phyloP scores from a whole-genome alignment of 2,329 filamentous ascomycete genomes.

The Cladosporium sp. region DNA sequence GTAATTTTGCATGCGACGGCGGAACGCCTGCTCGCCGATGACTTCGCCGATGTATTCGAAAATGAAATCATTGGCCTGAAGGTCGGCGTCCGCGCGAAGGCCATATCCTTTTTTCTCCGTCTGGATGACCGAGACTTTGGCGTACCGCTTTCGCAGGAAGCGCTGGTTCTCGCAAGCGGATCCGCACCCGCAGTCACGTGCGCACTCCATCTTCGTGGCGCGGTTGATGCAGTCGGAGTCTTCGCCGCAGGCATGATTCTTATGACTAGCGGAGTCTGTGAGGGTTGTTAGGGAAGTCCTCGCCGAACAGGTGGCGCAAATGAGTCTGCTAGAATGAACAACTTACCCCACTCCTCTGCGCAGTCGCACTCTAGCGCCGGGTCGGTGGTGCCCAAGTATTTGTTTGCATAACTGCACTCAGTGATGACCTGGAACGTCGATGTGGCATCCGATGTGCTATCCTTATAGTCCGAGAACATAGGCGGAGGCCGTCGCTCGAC shows the following conservation, averaged over 20 bases:
- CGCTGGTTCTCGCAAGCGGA: slow-evolving; percentile 86
- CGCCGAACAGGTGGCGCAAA: slow-evolving; percentile 4
- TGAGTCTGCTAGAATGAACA: no score
- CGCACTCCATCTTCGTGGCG: slow-evolving; percentile 95
- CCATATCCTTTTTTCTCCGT: slow-evolving; percentile 98
- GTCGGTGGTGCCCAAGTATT: slow-evolving; percentile 84
- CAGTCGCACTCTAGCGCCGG: slow-evolving; percentile 95
- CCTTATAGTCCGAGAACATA: slow-evolving; percentile 68
- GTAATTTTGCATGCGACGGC: slow-evolving; percentile 85
- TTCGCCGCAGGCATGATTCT: slow-evolving; percentile 84
- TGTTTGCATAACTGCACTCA: slow-evolving; percentile 85
- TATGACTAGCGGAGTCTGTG: slow-evolving; percentile 44
- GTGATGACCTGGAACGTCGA: slow-evolving; percentile 72
- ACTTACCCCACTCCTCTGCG: slow-evolving; percentile 86
- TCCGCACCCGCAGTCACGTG: slow-evolving; percentile 81
- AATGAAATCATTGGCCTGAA: slow-evolving; percentile 83
- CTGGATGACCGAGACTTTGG: slow-evolving; percentile 88
- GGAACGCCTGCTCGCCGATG: slow-evolving; percentile 86
- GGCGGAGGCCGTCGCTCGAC: slow-evolving; percentile 54
- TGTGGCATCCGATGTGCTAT: slow-evolving; percentile 71
- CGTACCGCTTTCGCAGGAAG: slow-evolving; percentile 85
- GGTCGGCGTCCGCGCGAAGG: slow-evolving; percentile 69
- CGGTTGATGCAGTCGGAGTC: slow-evolving; percentile 98
- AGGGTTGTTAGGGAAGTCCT: slow-evolving; percentile 26
- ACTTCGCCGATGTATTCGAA: slow-evolving; percentile 99